A percentile compares a stretch with the other conserved stretches of the same genome.
phyloP scores from a whole-genome alignment of 441 rosid species.

The Melastoma candidum region DNA sequence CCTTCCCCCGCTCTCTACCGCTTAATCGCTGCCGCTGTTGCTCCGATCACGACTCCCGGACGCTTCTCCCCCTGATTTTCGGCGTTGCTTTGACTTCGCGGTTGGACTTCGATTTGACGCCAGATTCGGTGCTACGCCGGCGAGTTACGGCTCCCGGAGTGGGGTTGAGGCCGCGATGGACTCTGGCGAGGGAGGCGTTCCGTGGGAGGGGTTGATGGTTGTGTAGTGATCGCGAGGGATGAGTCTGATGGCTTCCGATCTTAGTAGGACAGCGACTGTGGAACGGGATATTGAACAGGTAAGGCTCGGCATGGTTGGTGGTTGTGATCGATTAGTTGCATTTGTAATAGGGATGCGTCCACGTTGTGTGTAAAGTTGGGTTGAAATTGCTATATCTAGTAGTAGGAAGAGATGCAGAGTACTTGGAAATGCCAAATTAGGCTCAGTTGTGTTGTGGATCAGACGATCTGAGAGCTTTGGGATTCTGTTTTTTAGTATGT shows the following conservation, averaged over 20 bases:
- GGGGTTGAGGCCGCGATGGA: slow-evolving; percentile 8
- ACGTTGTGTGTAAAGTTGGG: no score
- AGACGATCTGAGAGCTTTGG: no score
- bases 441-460: no score
- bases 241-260: slow-evolving; percentile 83
- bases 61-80: background rate
- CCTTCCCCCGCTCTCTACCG: no score
- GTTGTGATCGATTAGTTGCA: slow-evolving; percentile 5
- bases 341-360: no score
- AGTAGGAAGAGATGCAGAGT: no score
- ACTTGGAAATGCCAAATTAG: no score
- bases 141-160: slow-evolving; percentile 15
- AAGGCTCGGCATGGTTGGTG: background rate
- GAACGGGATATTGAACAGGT: slow-evolving; percentile 96
- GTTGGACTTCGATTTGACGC: slow-evolving; percentile 11
- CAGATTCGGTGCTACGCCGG: slow-evolving; percentile 1
- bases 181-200: slow-evolving; percentile 4
- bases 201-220: slow-evolving; percentile 8
- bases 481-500: no score
- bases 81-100: background rate
- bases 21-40: no score
- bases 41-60: background rate
- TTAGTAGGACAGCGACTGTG: slow-evolving; percentile 60
- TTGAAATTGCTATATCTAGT: no score
- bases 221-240: slow-evolving; percentile 34